A percentile compares a stretch with the other conserved stretches of the same genome.
Evolutionary conservation across 345 rosid species (phyloP).

Genomic region (Sonneratia alba): DNA sequence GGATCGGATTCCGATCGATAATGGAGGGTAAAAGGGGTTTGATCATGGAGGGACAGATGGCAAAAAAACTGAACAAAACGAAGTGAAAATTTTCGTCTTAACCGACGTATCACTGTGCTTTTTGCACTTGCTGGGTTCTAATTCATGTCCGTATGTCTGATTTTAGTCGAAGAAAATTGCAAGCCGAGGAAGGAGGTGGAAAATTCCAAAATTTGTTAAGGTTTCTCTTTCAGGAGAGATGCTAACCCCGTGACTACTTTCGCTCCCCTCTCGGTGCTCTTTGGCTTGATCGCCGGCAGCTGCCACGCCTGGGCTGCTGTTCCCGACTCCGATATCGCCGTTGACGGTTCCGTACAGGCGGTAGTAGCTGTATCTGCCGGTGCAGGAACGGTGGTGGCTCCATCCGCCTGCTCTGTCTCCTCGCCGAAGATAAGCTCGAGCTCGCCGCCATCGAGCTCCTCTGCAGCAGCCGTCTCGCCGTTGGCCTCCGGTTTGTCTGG

Average conservation of each 20-base stretch:
- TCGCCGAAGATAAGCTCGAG: constrained; percentile 44
- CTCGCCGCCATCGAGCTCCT: constrained; percentile 28
- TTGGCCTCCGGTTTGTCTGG: constrained; percentile 9
- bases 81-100: not conserved
- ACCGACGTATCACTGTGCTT: constrained; percentile 2
- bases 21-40: too few species aligned
- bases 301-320: constrained; percentile 25
- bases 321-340: not conserved
- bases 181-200: constrained; percentile 1
- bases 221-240: constrained; percentile 58
- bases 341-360: constrained; percentile 4
- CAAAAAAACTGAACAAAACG: too few species aligned
- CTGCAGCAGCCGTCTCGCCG: not conserved
- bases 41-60: too few species aligned
- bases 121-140: constrained; percentile 2
- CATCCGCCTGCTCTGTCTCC: not conserved
- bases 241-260: constrained; percentile 84
- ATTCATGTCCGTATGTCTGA: constrained; percentile 9
- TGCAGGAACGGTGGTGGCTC: too few species aligned
- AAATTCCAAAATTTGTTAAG: constrained; percentile 43
- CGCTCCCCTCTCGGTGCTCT: constrained; percentile 45
- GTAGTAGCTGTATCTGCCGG: constrained; percentile 7
- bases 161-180: constrained; percentile 13
- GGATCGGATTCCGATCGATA: too few species aligned
- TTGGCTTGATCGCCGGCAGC: constrained; percentile 50